These are phyloP conservation scores for Boletus sp. DNA, from an alignment of 768 basidiomycete species.

Conservation along the genomic window DNA sequence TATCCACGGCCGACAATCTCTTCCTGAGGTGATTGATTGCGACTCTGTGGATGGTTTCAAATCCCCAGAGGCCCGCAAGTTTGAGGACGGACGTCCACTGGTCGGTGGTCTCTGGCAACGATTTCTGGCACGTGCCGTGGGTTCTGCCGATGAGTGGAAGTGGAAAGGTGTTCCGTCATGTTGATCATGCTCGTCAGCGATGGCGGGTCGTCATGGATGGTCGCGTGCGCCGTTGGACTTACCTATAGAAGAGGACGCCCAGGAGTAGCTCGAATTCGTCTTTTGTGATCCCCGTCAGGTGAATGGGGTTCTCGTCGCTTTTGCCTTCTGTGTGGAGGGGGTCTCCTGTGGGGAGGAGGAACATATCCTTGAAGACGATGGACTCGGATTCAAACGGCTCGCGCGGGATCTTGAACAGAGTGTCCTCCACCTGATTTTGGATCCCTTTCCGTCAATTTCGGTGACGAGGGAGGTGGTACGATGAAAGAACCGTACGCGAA, in stretches of 20 bases:
- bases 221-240: neutral
- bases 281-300: constrained; percentile 8
- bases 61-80: constrained; percentile 37
- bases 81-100: constrained; percentile 39
- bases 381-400: constrained; percentile 16
- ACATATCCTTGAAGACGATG: constrained; percentile 18
- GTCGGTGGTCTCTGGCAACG: neutral
- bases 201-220: neutral
- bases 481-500: constrained; percentile 2
- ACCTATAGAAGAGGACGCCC: constrained; percentile 13
- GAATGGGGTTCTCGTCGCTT: constrained; percentile 15
- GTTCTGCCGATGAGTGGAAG: neutral
- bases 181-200: neutral
- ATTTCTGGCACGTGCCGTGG: neutral
- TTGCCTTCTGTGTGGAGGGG: constrained; percentile 8
- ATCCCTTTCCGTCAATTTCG: neutral
- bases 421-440: constrained; percentile 17
- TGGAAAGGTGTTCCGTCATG: neutral
- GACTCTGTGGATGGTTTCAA: constrained; percentile 26
- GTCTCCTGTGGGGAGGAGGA: constrained; percentile 11
- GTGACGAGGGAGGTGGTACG: neutral
- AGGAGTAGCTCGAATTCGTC: constrained; percentile 18
- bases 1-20: constrained; percentile 25
- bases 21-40: constrained; percentile 25
- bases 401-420: constrained; percentile 20